Conservation (phyloP, 23 red algal species). For the Gracilariopsis chorda region DNA sequence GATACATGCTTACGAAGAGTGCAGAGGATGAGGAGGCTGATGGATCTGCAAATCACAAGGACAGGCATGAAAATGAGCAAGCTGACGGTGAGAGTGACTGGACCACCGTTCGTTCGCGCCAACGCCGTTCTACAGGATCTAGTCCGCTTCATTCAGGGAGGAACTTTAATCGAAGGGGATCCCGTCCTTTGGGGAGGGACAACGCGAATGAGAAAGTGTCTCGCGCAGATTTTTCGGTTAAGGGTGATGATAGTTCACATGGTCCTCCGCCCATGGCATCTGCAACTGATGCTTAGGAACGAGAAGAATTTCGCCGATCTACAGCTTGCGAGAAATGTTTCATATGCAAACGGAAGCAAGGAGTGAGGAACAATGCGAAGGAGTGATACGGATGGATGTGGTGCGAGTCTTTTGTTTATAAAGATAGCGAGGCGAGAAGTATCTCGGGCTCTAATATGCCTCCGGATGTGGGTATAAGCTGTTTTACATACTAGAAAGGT, state of each 20-base stretch:
- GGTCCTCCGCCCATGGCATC: neutral
- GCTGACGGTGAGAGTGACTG: conserved; percentile 49
- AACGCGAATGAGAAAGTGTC: neutral
- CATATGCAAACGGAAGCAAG: too few species aligned
- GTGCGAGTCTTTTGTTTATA: too few species aligned
- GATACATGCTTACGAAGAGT: conserved; percentile 11
- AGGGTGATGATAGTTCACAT: neutral
- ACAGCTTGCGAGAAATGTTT: too few species aligned
- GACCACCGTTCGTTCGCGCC: conserved; percentile 35
- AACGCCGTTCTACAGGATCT: neutral
- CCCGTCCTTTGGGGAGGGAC: neutral
- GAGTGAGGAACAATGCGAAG: too few species aligned
- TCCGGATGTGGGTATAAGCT: too few species aligned
- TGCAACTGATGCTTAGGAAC: neutral
- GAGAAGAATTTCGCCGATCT: too few species aligned
- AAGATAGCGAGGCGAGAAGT: too few species aligned
- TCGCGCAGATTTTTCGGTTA: neutral
- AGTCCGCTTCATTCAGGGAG: conserved; percentile 12
- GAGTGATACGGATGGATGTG: too few species aligned
- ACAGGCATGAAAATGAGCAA: too few species aligned
- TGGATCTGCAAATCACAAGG: too few species aligned
- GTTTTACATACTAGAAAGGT: too few species aligned
- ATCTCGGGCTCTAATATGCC: too few species aligned
- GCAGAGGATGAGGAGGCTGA: neutral
- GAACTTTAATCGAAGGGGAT: neutral